A percentile compares a stretch with the other conserved stretches of the same genome.
These are phyloP conservation scores for Ampelocalamus luodianensis DNA, from an alignment of 176 grass and related monocot species.

Conservation along the genomic window DNA sequence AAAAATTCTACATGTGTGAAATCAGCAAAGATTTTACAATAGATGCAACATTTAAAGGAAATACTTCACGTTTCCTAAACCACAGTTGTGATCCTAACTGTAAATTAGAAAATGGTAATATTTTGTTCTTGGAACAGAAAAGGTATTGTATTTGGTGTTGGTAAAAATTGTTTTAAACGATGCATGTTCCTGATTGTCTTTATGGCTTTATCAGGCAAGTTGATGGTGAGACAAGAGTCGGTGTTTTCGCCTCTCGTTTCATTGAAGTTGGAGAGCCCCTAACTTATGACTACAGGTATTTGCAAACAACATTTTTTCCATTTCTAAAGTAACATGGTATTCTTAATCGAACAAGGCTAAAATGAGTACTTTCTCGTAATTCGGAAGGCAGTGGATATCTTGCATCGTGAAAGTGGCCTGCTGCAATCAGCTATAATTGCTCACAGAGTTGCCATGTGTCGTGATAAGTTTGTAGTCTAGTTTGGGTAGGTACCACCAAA, in stretches of 20 bases:
- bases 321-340: background rate
- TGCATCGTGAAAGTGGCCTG: background rate
- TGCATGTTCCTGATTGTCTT: conserved; percentile 38
- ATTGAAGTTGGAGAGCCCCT: conserved; percentile 70
- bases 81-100: conserved; percentile 97
- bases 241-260: conserved; percentile 70
- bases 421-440: conserved; percentile 17
- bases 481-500: background rate
- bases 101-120: conserved; percentile 95
- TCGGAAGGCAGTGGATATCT: background rate
- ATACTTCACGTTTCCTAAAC: conserved; percentile 89
- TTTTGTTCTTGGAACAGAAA: conserved; percentile 26
- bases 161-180: conserved; percentile 12
- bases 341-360: conserved; percentile 4
- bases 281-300: conserved; percentile 89
- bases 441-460: background rate
- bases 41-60: conserved; percentile 98
- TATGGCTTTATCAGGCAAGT: conserved; percentile 71
- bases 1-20: conserved; percentile 97
- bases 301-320: conserved; percentile 1
- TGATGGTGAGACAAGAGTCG: conserved; percentile 81
- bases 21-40: conserved; percentile 97
- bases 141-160: background rate
- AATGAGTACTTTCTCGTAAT: background rate
- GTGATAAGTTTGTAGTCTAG: background rate